These are phyloP conservation scores for Letharia columbiana DNA, from an alignment of 495 filamentous ascomycete genomes.

Conservation along the genomic window DNA sequence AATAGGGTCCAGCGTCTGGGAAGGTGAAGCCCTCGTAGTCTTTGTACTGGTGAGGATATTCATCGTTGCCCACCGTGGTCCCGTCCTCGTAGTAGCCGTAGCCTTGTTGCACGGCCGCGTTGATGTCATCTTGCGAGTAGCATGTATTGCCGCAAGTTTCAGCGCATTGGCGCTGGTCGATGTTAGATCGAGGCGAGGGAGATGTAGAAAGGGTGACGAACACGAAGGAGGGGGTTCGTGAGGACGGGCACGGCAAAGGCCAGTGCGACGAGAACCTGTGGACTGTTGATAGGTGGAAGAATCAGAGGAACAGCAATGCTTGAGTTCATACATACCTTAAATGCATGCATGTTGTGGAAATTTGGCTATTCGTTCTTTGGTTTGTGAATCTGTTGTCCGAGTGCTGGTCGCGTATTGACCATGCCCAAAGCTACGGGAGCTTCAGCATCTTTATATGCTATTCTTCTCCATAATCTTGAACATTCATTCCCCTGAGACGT, in stretches of 20 bases:
- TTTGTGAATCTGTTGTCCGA: not conserved
- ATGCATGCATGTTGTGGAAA: conserved; percentile 1
- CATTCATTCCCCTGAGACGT: not conserved
- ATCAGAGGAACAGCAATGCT: not conserved
- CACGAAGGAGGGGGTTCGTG: conserved; percentile 2
- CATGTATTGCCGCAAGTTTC: conserved; percentile 39
- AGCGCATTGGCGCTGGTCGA: conserved; percentile 23
- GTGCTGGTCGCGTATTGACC: not conserved
- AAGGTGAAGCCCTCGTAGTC: conserved; percentile 68
- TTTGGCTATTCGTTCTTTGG: not conserved
- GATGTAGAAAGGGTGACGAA: not conserved
- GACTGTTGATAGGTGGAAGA: not conserved
- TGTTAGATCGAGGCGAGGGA: conserved; percentile 16
- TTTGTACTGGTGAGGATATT: conserved; percentile 65
- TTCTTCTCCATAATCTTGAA: not conserved
- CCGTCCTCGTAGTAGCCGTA: conserved; percentile 42
- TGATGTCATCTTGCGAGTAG: conserved; percentile 42
- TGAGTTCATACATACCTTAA: conserved; percentile 3
- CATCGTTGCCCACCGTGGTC: conserved; percentile 38
- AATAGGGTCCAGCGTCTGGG: conserved; percentile 52
- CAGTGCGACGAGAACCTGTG: not conserved
- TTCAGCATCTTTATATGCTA: not conserved
- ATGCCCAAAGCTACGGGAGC: not conserved
- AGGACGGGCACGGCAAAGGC: conserved; percentile 8
- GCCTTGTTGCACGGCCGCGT: conserved; percentile 38